A percentile compares a stretch with the other conserved stretches of the same genome.
Evolutionary conservation across 768 basidiomycete genomes (phyloP).

Genomic region (Chiua virens): DNA sequence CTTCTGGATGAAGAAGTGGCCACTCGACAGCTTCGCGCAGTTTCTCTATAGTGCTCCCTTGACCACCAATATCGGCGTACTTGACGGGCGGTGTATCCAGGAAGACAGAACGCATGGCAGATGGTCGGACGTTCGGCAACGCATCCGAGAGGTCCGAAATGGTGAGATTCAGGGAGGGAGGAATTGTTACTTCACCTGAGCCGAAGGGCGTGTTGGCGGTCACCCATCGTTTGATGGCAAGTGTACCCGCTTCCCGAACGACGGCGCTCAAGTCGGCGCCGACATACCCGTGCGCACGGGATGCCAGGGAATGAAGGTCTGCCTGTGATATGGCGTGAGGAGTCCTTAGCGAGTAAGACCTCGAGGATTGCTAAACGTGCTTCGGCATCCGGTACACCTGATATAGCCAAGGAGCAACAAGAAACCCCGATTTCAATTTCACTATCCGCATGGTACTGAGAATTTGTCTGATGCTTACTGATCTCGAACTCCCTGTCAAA

Average conservation of each 20-base stretch:
- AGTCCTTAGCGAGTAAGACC: conserved; percentile 78
- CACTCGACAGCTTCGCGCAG: conserved; percentile 92
- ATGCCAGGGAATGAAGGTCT: conserved; percentile 67
- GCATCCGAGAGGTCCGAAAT: conserved; percentile 66
- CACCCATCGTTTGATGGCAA: conserved; percentile 85
- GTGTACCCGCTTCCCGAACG: conserved; percentile 88
- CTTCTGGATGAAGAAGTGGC: conserved; percentile 86
- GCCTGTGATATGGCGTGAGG: conserved; percentile 67
- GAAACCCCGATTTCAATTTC: not conserved
- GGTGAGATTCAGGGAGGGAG: conserved; percentile 43
- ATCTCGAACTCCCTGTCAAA: conserved; percentile 97
- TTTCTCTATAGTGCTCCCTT: conserved; percentile 76
- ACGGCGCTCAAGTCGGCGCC: conserved; percentile 94
- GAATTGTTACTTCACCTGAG: conserved; percentile 4
- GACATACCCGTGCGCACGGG: conserved; percentile 91
- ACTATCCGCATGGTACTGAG: not conserved
- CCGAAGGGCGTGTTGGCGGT: conserved; percentile 19
- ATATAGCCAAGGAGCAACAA: not conserved
- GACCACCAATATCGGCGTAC: conserved; percentile 91
- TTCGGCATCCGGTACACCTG: conserved; percentile 86
- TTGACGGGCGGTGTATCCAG: conserved; percentile 79
- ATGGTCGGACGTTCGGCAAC: conserved; percentile 81
- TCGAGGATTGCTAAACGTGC: conserved; percentile 84
- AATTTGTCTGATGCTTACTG: conserved; percentile 44
- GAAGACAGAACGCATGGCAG: conserved; percentile 92